Evolutionary conservation across 2,329 filamentous ascomycete genomes (phyloP).

Genomic region (Lachnellula willkommii): DNA sequence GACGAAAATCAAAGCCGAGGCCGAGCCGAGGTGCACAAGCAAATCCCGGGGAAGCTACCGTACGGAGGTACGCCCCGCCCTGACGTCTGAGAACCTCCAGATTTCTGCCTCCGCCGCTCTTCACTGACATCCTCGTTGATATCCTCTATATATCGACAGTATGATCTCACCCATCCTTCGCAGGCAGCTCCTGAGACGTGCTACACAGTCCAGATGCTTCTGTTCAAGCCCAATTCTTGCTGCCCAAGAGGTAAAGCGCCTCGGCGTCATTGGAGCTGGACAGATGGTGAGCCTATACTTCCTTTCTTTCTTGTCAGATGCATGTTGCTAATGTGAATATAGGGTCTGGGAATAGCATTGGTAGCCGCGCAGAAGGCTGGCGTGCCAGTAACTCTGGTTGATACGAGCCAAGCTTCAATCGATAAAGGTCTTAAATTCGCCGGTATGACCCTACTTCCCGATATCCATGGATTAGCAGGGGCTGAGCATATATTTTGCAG

Average conservation of each 20-base stretch:
- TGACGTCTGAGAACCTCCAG: neutral
- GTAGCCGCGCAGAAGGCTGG: slow-evolving; percentile 82
- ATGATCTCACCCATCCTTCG: slow-evolving; percentile 28
- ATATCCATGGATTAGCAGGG: neutral
- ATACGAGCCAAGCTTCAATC: slow-evolving; percentile 76
- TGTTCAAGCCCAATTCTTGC: slow-evolving; percentile 58
- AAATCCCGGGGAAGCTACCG: neutral
- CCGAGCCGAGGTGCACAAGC: neutral
- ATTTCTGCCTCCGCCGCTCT: slow-evolving; percentile 1
- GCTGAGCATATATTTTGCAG: slow-evolving; percentile 38
- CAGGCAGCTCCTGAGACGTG: slow-evolving; percentile 20
- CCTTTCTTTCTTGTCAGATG: neutral
- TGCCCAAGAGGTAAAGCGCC: slow-evolving; percentile 71
- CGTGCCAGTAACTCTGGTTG: slow-evolving; percentile 80
- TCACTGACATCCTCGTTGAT: neutral
- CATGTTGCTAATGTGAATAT: slow-evolving; percentile 10
- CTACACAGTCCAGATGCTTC: slow-evolving; percentile 48
- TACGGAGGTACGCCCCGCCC: neutral
- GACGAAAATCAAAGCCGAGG: neutral
- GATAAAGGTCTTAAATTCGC: slow-evolving; percentile 89
- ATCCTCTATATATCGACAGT: slow-evolving; percentile 9
- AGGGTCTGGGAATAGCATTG: slow-evolving; percentile 94
- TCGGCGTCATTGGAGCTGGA: slow-evolving; percentile 90
- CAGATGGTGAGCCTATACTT: slow-evolving; percentile 72
- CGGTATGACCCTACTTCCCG: slow-evolving; percentile 43